These are phyloP conservation scores for Wickerhamomyces strasburgensis DNA, from an alignment of 805 yeast genomes.

Conservation along the genomic window DNA sequence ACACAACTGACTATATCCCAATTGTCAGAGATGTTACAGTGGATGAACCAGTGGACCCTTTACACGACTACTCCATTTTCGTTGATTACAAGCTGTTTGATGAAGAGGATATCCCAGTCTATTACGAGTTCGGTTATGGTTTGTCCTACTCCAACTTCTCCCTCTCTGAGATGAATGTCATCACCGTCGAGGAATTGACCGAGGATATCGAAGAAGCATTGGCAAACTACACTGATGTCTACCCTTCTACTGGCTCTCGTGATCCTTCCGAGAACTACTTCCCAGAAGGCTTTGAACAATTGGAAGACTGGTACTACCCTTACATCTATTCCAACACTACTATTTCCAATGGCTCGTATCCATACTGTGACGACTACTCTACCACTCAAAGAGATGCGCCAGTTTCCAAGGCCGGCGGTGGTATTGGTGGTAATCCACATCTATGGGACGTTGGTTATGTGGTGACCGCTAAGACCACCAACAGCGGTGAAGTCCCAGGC, in stretches of 20 bases:
- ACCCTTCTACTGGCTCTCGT: constrained; percentile 33
- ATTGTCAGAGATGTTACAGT: constrained; percentile 29
- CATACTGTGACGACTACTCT: constrained; percentile 29
- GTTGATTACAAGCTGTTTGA: constrained; percentile 55
- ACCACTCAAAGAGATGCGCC: constrained; percentile 20
- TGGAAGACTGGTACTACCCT: constrained; percentile 47
- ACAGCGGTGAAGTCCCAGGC: constrained; percentile 42
- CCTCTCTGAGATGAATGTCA: constrained; percentile 30
- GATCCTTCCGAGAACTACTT: constrained; percentile 45
- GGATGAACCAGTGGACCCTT: constrained; percentile 28
- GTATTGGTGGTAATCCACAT: constrained; percentile 52
- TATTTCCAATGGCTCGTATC: constrained; percentile 15
- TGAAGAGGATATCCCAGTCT: constrained; percentile 43
- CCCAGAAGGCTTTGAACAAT: constrained; percentile 44
- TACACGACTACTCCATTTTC: constrained; percentile 27
- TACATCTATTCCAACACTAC: constrained; percentile 29
- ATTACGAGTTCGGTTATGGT: constrained; percentile 59
- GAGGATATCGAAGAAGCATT: constrained; percentile 32
- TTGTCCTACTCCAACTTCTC: constrained; percentile 44
- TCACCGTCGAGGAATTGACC: constrained; percentile 34
- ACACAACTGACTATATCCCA: constrained; percentile 39
- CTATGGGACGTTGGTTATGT: constrained; percentile 46
- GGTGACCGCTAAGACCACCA: constrained; percentile 40
- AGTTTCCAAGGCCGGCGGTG: constrained; percentile 35
- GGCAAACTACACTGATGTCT: constrained; percentile 37